phyloP scores from a whole-genome alignment of 371 early-diverging fungal species.

The Astathelohania contejeani region DNA sequence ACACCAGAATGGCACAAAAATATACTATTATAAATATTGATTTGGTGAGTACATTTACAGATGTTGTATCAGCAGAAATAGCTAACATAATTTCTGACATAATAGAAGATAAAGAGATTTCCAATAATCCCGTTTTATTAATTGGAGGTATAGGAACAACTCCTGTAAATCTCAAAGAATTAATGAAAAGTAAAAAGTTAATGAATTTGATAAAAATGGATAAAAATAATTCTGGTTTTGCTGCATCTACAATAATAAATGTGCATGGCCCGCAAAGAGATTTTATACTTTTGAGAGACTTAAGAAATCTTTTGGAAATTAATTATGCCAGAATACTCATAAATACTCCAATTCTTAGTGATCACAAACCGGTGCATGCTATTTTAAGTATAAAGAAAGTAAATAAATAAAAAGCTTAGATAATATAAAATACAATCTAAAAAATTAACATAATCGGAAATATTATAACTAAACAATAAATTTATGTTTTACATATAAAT shows the following conservation, averaged over 20 bases:
- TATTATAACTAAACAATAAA: no score
- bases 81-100: slow-evolving; percentile 4
- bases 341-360: neutral
- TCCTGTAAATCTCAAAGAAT: neutral
- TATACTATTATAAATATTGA: slow-evolving; percentile 1
- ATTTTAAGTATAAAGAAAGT: no score
- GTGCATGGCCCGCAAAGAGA: slow-evolving; percentile 8
- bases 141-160: slow-evolving; percentile 1
- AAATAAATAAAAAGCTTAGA: no score
- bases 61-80: neutral
- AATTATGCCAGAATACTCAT: slow-evolving; percentile 6
- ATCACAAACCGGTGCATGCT: slow-evolving; percentile 2
- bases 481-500: no score
- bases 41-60: neutral
- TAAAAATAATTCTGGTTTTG: slow-evolving; percentile 2
- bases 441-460: no score
- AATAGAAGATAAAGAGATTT: neutral
- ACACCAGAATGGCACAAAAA: no score
- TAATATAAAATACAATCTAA: no score
- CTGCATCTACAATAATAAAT: neutral
- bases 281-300: slow-evolving; percentile 2
- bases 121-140: slow-evolving; percentile 1
- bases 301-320: neutral
- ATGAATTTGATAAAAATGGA: slow-evolving; percentile 1
- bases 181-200: neutral